These are phyloP conservation scores for Monascus purpureus DNA, from an alignment of 495 filamentous ascomycete genomes.

Conservation along the genomic window DNA sequence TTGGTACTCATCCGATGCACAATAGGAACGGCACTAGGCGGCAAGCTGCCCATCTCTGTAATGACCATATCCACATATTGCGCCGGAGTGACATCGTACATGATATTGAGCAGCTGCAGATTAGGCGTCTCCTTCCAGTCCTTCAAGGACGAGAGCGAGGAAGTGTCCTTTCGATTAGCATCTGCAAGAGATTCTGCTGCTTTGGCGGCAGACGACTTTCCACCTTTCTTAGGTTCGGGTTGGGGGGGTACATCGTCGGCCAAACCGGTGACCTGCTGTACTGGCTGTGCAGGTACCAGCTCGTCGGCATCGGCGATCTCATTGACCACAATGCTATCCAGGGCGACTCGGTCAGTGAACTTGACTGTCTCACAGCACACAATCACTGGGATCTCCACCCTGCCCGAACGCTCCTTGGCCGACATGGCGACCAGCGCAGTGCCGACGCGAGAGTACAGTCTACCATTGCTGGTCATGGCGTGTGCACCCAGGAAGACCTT, in stretches of 20 bases:
- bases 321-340: constrained; percentile 86
- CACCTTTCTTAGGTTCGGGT: constrained; percentile 21
- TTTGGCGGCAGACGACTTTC: constrained; percentile 13
- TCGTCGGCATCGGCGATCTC: constrained; percentile 68
- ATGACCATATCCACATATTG: constrained; percentile 79
- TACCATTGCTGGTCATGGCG: constrained; percentile 80
- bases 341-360: constrained; percentile 78
- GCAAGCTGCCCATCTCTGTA: constrained; percentile 78
- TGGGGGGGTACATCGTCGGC: constrained; percentile 15
- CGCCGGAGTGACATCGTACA: constrained; percentile 91
- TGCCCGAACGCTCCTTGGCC: constrained; percentile 49
- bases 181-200: constrained; percentile 13
- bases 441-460: constrained; percentile 73
- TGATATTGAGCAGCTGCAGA: constrained; percentile 62
- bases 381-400: constrained; percentile 58
- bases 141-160: constrained; percentile 24
- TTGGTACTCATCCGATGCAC: constrained; percentile 38
- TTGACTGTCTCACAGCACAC: constrained; percentile 93
- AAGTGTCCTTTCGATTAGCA: constrained; percentile 2
- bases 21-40: constrained; percentile 63
- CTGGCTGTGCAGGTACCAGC: constrained; percentile 25
- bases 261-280: constrained; percentile 25
- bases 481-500: constrained; percentile 82
- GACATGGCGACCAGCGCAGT: constrained; percentile 83
- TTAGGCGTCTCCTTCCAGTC: constrained; percentile 49